Percentiles rank a stretch among this genome's conserved stretches.
Evolutionary conservation across 108 stramenopile genomes (phyloP).

Genomic region (Nitzschia inconspicua): DNA sequence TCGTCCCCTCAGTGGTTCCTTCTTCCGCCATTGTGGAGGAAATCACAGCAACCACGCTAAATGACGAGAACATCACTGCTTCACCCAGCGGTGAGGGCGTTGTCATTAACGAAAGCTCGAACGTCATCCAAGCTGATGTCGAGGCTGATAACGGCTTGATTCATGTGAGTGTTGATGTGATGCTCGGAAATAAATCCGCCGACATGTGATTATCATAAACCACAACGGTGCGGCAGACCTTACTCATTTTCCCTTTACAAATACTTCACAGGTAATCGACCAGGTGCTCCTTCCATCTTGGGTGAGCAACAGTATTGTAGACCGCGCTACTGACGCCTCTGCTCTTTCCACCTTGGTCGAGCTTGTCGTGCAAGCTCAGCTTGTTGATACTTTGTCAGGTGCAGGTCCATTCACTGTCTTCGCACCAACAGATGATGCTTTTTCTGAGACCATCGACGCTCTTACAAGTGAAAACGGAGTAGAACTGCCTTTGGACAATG

Average conservation of each 20-base stretch:
- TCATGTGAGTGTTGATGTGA: background rate
- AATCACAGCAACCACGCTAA: background rate
- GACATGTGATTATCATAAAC: no score
- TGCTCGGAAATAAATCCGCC: background rate
- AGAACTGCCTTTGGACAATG: no score
- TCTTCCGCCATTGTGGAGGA: conserved; percentile 5
- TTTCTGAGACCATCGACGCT: conserved; percentile 10
- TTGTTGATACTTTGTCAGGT: conserved; percentile 32
- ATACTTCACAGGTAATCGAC: no score
- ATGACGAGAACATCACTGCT: background rate
- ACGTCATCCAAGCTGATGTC: conserved; percentile 8
- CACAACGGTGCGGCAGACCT: no score
- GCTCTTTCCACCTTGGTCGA: conserved; percentile 6
- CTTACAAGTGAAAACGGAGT: no score
- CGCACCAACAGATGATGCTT: conserved; percentile 48
- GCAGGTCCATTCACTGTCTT: conserved; percentile 29
- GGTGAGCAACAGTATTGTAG: conserved; percentile 4
- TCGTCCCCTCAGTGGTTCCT: background rate
- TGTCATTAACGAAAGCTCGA: background rate
- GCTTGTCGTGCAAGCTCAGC: conserved; percentile 3
- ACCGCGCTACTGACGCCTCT: background rate
- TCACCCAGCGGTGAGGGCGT: background rate
- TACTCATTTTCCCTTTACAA: background rate
- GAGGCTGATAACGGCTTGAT: conserved; percentile 4
- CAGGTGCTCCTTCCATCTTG: conserved; percentile 1